Base-by-base conservation (phyloP, 352 stramenopile species). In the Globisporangium radiosum region DNA sequence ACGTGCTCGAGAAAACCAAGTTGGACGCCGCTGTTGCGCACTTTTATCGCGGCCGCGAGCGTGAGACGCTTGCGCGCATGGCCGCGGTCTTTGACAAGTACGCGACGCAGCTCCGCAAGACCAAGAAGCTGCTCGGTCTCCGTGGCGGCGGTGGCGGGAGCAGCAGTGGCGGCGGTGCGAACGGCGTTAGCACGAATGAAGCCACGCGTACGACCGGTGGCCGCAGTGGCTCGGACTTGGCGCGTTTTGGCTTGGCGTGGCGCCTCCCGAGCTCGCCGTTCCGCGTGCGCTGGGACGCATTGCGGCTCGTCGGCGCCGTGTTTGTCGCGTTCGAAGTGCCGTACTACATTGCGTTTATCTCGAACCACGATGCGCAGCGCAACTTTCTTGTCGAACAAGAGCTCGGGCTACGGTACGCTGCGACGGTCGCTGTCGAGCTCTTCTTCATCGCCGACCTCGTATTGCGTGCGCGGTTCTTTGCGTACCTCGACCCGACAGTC, bases 321-420 rank as follows among this genome's bases (percentile, higher is more conserved):
- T 88, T 68, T 47, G 56, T 89, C 4, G 75, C 75, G 0, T 85
- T 90, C 36, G 80, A 88, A 68, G 78, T 92, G 0, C 82, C 82
- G 5, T 90, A 86, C 45, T 88, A 80, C 47, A 67, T 82, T 10
- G 68, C 83, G 0, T 90, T 92, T 56, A 70, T 87, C 40, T 78
- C 71, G 0, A 87, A 77, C 42, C 59, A 71, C 38, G 63, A 87
- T 50, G 70, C 78, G 0, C 63, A 85, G 42, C 53, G 69, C 33
- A 68, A 81, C 36, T 81, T 88, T n/a, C 52, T 64, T 1, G 71
- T 77, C 0, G 56, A 67, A 0, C 65, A 69, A 48, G 69, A 74
- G 13, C 52, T 79, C 13, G 65, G 65, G 0, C 14, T 52, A 1
- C 60, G 78, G 0, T 88, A 78, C 57, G 52, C 63, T 0, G 19